Percentiles rank a stretch among this genome's conserved stretches.
Evolutionary conservation across 2,329 filamentous ascomycete species (phyloP).

Genomic region (Helicocarpus griseus): DNA sequence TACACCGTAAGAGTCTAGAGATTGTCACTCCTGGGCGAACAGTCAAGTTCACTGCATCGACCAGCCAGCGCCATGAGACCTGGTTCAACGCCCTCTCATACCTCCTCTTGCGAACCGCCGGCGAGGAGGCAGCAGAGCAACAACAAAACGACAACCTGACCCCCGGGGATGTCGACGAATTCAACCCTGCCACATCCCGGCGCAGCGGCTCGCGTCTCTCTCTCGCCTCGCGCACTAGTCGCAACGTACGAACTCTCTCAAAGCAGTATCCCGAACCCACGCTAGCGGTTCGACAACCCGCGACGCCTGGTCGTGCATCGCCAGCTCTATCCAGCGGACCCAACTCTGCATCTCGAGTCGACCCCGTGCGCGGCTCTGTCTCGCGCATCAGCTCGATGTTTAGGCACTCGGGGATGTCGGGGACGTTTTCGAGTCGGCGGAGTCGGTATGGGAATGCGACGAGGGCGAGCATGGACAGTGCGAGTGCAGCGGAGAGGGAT

Average conservation of each 20-base stretch:
- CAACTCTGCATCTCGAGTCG: slow-evolving; percentile 23
- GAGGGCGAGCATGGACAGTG: slow-evolving; percentile 28
- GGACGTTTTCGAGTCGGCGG: slow-evolving; percentile 41
- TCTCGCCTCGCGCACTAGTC: slow-evolving; percentile 71
- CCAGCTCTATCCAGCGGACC: slow-evolving; percentile 26
- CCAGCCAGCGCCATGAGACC: slow-evolving; percentile 88
- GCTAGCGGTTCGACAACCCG: slow-evolving; percentile 28
- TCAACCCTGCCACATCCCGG: slow-evolving; percentile 62
- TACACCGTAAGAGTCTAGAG: slow-evolving; percentile 88
- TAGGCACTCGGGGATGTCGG: slow-evolving; percentile 36
- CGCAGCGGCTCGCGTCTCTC: slow-evolving; percentile 49
- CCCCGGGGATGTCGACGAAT: slow-evolving; percentile 59
- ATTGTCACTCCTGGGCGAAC: slow-evolving; percentile 80
- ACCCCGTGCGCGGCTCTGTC: slow-evolving; percentile 33
- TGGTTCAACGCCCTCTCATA: slow-evolving; percentile 98
- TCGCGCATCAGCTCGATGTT: slow-evolving; percentile 41
- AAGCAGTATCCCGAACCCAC: slow-evolving; percentile 37
- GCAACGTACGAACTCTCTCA: slow-evolving; percentile 57
- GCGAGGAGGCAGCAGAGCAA: slow-evolving; percentile 46
- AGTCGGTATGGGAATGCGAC: slow-evolving; percentile 29
- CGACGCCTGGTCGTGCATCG: slow-evolving; percentile 27
- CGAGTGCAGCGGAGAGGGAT: slow-evolving; percentile 45
- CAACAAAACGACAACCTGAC: slow-evolving; percentile 49
- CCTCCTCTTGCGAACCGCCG: slow-evolving; percentile 66
- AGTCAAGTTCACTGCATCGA: slow-evolving; percentile 90